A percentile compares a stretch with the other conserved stretches of the same genome.
Evolutionary conservation across 768 basidiomycete genomes (phyloP).

Genomic region (Clavulina sp.): DNA sequence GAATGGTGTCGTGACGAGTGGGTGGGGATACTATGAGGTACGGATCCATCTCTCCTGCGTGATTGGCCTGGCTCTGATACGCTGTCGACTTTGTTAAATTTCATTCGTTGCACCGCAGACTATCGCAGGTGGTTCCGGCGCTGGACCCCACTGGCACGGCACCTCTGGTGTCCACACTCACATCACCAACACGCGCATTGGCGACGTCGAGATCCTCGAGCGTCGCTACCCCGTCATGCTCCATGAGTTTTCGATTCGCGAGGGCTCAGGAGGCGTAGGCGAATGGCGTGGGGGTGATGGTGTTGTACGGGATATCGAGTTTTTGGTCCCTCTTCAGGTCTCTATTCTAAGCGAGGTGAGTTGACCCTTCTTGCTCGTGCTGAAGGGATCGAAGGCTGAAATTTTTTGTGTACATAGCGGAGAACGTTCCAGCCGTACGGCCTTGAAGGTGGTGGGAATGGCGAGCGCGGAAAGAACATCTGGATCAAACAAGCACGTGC

Average conservation of each 20-base stretch:
- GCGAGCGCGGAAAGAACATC: constrained; percentile 60
- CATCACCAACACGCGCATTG: constrained; percentile 84
- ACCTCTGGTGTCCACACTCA: constrained; percentile 89
- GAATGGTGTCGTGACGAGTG: constrained; percentile 53
- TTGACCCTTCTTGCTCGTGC: not conserved
- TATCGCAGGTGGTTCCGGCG: constrained; percentile 85
- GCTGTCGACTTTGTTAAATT: constrained; percentile 5
- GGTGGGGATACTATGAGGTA: constrained; percentile 86
- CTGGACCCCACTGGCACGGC: constrained; percentile 78
- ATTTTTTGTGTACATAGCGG: constrained; percentile 29
- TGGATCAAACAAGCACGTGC: constrained; percentile 36
- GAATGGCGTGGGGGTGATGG: constrained; percentile 71
- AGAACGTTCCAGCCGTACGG: constrained; percentile 79
- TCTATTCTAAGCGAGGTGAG: constrained; percentile 76
- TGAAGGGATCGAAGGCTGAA: not conserved
- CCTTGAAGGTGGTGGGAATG: constrained; percentile 59
- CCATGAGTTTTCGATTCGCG: constrained; percentile 61
- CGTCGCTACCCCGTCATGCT: constrained; percentile 84
- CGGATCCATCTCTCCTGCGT: not conserved
- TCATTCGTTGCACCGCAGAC: constrained; percentile 32
- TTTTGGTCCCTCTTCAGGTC: constrained; percentile 65
- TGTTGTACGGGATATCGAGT: constrained; percentile 66
- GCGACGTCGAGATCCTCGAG: constrained; percentile 87
- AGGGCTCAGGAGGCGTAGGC: constrained; percentile 52
- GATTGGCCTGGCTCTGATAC: not conserved